Conservation (phyloP, 768 basidiomycete genomes). For the Neoboletus subvelutipes region DNA sequence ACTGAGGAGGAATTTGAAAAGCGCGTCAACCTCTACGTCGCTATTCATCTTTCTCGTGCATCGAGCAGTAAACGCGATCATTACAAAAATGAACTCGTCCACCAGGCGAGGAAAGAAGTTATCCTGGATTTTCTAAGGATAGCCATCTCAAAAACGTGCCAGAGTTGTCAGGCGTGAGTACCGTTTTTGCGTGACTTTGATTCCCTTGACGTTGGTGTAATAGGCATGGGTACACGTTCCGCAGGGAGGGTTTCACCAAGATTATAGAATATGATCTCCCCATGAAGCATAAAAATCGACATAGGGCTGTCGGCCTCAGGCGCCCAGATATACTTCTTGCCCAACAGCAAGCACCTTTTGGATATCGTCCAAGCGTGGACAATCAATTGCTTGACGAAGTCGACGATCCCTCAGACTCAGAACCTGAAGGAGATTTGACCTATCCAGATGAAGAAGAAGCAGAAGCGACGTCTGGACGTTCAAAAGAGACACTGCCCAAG, state of each 20-base stretch:
- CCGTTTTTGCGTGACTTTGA: constrained; percentile 3
- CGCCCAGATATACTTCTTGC: constrained; percentile 76
- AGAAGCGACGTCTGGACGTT: constrained; percentile 32
- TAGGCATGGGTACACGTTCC: constrained; percentile 81
- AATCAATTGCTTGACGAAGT: constrained; percentile 36
- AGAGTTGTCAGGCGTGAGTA: constrained; percentile 85
- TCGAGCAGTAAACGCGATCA: constrained; percentile 67
- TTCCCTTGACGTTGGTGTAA: constrained; percentile 3
- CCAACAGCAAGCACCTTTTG: constrained; percentile 35
- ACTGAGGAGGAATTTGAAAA: constrained; percentile 57
- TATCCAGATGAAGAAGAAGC: constrained; percentile 53
- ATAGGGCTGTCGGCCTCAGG: constrained; percentile 50
- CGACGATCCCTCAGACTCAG: constrained; percentile 52
- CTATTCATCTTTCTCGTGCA: constrained; percentile 42
- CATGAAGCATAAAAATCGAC: constrained; percentile 67
- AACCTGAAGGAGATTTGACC: constrained; percentile 46
- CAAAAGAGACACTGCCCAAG: constrained; percentile 50
- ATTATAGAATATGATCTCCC: constrained; percentile 92
- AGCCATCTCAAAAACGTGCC: constrained; percentile 69
- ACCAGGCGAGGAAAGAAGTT: constrained; percentile 79
- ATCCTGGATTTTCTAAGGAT: constrained; percentile 79
- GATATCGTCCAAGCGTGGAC: constrained; percentile 26
- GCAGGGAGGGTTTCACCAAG: constrained; percentile 93
- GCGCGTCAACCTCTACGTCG: constrained; percentile 66
- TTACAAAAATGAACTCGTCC: constrained; percentile 88